Evolutionary conservation across 2,329 filamentous ascomycete species (phyloP), one percentile per base, ranked within the genome.

Genomic region (Diaporthe longicolla): DNA sequence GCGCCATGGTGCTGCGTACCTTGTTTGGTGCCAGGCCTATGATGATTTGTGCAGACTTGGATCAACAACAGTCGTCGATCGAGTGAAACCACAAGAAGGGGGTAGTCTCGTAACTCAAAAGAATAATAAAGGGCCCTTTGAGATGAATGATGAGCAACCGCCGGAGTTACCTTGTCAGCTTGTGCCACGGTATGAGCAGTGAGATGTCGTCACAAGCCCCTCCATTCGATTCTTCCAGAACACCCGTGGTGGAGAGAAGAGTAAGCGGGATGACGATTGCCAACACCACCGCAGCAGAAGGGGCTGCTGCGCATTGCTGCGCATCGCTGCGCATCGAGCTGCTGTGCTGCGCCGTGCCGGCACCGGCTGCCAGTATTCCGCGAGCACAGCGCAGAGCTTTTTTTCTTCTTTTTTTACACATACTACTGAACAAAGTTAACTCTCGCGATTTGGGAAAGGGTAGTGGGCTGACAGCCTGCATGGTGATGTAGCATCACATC

Each of bases 121-220:
- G 24, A 32, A 45, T 6, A 4, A 40, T 19, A 43, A 43, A 4
- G 55, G 11, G 24, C 17, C 43, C 32, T 17, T 68, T 68, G 37
- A 61, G 55, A 61, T 63, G 45, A 52, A 71, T 61, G 58, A 63
- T 71, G 69, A 71, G 57, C 57, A 63, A 63, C 24, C 69, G 55
- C 32, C 50, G 69, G 69, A 71, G 57, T 61, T 59, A 29, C 32
- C 32, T n/a, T 35, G 57, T 61, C 50, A 29, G 24, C 32, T n/a
- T 35, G 72, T 74, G 45, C 68, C 43, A 74, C 59, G 50, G 70
- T 26, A 68, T 55, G n/a, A 48, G 69, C 50, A 57, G 72, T 74
- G 48, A 74, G 59, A 74, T 72, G 69, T 72, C 68, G 72, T 74
- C 72, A 73, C 50, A 58, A 45, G 45, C 69, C 45, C 69, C 69